Conservation (phyloP, 306 rosid genomes). For the Arachis stenosperma region DNA sequence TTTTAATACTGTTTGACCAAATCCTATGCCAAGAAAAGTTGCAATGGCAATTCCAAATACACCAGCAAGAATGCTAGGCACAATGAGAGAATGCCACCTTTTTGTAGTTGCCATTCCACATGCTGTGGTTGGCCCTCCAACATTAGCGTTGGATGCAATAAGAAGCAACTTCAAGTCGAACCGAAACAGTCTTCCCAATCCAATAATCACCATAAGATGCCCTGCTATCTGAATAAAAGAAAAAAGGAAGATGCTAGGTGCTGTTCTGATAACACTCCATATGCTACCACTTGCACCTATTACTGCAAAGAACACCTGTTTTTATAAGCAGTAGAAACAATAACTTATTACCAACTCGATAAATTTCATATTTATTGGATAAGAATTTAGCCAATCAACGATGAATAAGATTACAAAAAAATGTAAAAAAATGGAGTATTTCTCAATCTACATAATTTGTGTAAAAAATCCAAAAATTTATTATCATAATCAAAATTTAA, state of each 20-base stretch:
- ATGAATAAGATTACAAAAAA: not conserved
- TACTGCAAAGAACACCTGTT: constrained; percentile 67
- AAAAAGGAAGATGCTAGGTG: constrained; percentile 65
- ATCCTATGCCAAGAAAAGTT: constrained; percentile 75
- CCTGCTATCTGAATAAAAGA: constrained; percentile 59
- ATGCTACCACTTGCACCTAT: constrained; percentile 74
- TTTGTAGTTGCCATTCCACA: constrained; percentile 74
- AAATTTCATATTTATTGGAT: not conserved
- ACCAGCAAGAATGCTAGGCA: constrained; percentile 83
- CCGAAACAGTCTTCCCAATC: constrained; percentile 60
- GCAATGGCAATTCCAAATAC: constrained; percentile 72
- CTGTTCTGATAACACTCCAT: constrained; percentile 63
- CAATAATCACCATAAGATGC: constrained; percentile 60
- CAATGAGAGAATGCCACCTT: constrained; percentile 71
- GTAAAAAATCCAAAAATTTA: not conserved
- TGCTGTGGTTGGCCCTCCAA: constrained; percentile 81
- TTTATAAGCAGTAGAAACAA: constrained; percentile 23
- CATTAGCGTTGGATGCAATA: constrained; percentile 53
- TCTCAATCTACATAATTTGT: not conserved
- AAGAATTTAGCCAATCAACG: not conserved
- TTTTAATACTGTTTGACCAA: constrained; percentile 52
- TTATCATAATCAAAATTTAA: not conserved
- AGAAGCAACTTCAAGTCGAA: constrained; percentile 58
- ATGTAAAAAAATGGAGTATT: not conserved
- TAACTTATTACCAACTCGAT: not conserved